Conservation (phyloP, 2,329 filamentous ascomycete species). For the Drechslera avenae region DNA sequence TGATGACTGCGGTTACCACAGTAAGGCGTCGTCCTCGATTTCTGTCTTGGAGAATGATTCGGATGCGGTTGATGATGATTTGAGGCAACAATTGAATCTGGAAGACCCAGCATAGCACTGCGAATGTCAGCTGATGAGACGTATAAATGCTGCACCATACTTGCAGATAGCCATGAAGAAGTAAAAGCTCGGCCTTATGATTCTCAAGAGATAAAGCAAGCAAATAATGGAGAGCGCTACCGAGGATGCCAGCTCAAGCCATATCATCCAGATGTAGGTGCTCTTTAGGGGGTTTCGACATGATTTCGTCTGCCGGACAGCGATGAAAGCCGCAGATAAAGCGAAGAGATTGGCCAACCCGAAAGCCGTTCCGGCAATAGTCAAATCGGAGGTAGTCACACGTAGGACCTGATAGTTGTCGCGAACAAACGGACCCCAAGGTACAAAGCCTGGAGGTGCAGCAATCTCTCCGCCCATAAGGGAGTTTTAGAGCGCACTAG, state of each 20-base stretch:
- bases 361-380: conserved; percentile 27
- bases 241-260: conserved; percentile 53
- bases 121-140: conserved; percentile 6
- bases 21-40: conserved; percentile 21
- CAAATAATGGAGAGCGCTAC: conserved; percentile 49
- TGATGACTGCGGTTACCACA: conserved; percentile 18
- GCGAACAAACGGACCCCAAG: conserved; percentile 35
- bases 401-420: conserved; percentile 24
- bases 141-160: not conserved
- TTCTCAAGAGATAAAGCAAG: conserved; percentile 36
- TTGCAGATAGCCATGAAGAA: conserved; percentile 38
- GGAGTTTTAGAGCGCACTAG: conserved; percentile 1
- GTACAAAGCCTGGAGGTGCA: conserved; percentile 22
- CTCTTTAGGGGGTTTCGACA: conserved; percentile 36
- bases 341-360: conserved; percentile 28
- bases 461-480: conserved; percentile 21
- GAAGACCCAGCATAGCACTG: conserved; percentile 33
- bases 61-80: conserved; percentile 38
- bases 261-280: conserved; percentile 55
- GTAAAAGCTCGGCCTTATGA: conserved; percentile 41
- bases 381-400: conserved; percentile 26
- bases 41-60: conserved; percentile 28
- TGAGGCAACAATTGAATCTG: conserved; percentile 39
- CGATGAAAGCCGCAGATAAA: conserved; percentile 38
- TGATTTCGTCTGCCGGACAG: conserved; percentile 28